Evolutionary conservation across 768 basidiomycete species (phyloP).

Genomic region (Suillus paluster): DNA sequence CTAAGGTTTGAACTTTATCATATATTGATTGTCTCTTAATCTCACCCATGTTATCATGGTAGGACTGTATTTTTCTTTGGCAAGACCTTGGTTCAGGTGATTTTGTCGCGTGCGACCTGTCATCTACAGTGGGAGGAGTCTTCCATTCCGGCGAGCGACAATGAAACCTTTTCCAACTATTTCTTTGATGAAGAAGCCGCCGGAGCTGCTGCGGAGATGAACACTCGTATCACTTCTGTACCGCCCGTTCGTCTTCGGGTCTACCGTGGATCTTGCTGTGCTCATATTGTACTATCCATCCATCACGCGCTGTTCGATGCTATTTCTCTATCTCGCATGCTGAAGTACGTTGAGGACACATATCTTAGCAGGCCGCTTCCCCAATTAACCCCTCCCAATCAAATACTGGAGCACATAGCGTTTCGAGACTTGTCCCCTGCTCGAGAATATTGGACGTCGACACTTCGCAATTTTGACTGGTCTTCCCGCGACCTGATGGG

Average conservation of each 20-base stretch:
- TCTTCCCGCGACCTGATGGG: conserved; percentile 14
- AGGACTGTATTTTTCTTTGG: conserved; percentile 40
- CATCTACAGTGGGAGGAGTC: conserved; percentile 23
- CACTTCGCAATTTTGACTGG: conserved; percentile 26
- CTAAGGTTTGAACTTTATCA: conserved; percentile 23
- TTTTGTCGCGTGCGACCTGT: conserved; percentile 21
- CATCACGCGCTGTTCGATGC: conserved; percentile 41
- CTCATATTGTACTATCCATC: conserved; percentile 32
- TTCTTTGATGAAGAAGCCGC: conserved; percentile 28
- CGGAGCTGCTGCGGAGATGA: conserved; percentile 28
- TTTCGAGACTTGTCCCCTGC: conserved; percentile 17
- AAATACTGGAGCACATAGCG: conserved; percentile 28
- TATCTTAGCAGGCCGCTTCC: conserved; percentile 17
- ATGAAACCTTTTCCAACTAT: conserved; percentile 20
- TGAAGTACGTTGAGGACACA: conserved; percentile 31
- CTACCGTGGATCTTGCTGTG: conserved; percentile 12
- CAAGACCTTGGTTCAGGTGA: conserved; percentile 30
- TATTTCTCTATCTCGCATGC: conserved; percentile 32
- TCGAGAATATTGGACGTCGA: conserved; percentile 27
- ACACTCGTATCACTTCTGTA: conserved; percentile 18
- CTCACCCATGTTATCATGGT: neutral
- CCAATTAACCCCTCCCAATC: conserved; percentile 15
- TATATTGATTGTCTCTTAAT: neutral
- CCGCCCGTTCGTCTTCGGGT: conserved; percentile 21
- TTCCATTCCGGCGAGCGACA: conserved; percentile 11